Conservation (phyloP, 495 filamentous ascomycete species). For the Hyaloscypha variabilis region DNA sequence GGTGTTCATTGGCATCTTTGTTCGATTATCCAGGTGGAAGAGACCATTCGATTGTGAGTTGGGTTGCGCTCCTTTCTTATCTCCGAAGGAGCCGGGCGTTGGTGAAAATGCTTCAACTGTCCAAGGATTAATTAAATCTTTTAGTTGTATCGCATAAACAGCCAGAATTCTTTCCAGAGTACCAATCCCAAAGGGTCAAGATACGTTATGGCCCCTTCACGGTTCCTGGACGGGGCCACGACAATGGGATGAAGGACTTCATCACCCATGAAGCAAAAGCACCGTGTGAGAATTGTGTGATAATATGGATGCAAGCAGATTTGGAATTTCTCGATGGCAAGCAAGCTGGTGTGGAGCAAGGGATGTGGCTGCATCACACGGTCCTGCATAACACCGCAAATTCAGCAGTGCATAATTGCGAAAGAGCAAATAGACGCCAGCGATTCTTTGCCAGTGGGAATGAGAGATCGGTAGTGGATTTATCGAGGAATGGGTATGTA, state of each 20-base stretch:
- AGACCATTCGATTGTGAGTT: background rate
- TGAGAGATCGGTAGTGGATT: background rate
- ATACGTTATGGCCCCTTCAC: slow-evolving; percentile 33
- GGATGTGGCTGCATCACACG: background rate
- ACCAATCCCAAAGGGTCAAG: slow-evolving; percentile 24
- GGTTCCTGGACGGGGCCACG: slow-evolving; percentile 16
- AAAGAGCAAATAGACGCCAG: background rate
- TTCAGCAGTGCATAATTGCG: background rate
- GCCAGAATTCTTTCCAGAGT: slow-evolving; percentile 26
- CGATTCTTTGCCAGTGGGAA: background rate
- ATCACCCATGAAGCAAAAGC: slow-evolving; percentile 1
- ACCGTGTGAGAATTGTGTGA: slow-evolving; percentile 34
- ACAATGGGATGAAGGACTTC: slow-evolving; percentile 28
- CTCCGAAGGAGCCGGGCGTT: background rate
- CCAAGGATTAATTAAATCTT: background rate
- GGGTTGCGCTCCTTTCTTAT: background rate
- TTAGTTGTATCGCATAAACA: background rate
- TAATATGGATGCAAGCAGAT: slow-evolving; percentile 28
- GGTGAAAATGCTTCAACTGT: too few species aligned
- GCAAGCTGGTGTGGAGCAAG: background rate
- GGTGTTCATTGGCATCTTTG: background rate
- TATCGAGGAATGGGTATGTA: background rate
- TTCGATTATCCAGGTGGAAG: background rate
- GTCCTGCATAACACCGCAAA: background rate
- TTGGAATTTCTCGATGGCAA: slow-evolving; percentile 21